Conservation (phyloP, 768 basidiomycete species). For the Tricholoma sp. region DNA sequence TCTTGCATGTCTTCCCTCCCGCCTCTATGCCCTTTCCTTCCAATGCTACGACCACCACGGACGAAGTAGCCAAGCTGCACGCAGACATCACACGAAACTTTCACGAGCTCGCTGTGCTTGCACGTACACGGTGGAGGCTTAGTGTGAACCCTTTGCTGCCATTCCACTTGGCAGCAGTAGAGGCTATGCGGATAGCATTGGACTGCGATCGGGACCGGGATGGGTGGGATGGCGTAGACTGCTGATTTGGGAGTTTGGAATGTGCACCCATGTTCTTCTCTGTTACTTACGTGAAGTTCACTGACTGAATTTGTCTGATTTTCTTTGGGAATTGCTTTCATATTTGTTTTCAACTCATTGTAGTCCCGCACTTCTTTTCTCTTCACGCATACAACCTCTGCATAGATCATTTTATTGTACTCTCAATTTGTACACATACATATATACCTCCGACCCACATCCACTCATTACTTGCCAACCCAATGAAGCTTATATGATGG, state of each 20-base stretch:
- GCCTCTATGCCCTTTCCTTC: slow-evolving; percentile 29
- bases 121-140: slow-evolving; percentile 43
- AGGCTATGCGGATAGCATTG: slow-evolving; percentile 49
- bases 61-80: slow-evolving; percentile 28
- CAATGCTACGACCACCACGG: slow-evolving; percentile 23
- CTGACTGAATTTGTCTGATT: background rate
- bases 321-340: too few species aligned
- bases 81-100: slow-evolving; percentile 63
- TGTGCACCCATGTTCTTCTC: background rate
- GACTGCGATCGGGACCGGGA: slow-evolving; percentile 23
- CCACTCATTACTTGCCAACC: background rate
- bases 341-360: background rate
- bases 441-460: background rate
- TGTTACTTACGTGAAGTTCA: background rate
- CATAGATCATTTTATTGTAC: background rate
- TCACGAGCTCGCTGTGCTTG: slow-evolving; percentile 64
- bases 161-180: slow-evolving; percentile 69
- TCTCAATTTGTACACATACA: background rate
- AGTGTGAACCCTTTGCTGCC: slow-evolving; percentile 53
- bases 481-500: too few species aligned
- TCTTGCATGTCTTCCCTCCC: slow-evolving; percentile 35
- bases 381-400: background rate
- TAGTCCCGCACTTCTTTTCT: background rate
- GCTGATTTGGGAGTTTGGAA: background rate
- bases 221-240: background rate